Conservation (phyloP, 257 asterid genomes). For the Solanum etuberosum region DNA sequence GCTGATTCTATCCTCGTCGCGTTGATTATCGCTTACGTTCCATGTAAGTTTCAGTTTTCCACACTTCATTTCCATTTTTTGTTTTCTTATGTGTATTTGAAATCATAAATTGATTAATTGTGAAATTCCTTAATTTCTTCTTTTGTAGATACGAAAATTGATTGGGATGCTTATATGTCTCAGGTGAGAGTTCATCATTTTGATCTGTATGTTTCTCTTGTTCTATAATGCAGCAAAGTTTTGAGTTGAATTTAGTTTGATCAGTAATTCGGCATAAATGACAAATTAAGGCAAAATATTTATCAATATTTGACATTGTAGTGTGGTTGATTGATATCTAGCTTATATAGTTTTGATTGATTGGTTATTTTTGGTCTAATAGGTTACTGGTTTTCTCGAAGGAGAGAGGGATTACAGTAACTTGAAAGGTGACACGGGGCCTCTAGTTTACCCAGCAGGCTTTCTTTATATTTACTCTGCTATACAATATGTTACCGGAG, state of each 20-base stretch:
- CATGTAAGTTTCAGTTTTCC: slow-evolving; percentile 40
- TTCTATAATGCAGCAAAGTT: not conserved
- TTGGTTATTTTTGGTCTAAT: not conserved
- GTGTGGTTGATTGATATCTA: not conserved
- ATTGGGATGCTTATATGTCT: slow-evolving; percentile 99
- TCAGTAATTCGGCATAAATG: not conserved
- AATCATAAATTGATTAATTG: not conserved
- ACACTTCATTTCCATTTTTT: not conserved
- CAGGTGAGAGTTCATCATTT: slow-evolving; percentile 38
- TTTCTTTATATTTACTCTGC: slow-evolving; percentile 85
- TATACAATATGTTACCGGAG: slow-evolving; percentile 71
- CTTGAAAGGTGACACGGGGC: slow-evolving; percentile 92
- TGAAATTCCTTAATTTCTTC: not conserved
- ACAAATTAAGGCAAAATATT: not conserved
- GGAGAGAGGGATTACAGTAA: slow-evolving; percentile 93
- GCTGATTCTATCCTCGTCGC: slow-evolving; percentile 62
- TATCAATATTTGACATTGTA: not conserved
- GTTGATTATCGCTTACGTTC: slow-evolving; percentile 65
- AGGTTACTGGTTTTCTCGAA: slow-evolving; percentile 74
- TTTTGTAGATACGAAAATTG: slow-evolving; percentile 82
- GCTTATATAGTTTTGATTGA: not conserved
- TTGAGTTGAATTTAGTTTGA: not conserved
- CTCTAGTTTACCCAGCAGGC: slow-evolving; percentile 95
- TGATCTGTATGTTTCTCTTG: not conserved
- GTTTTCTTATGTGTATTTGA: not conserved